Conservation (phyloP, 176 grass and related monocot species). For the Phragmites australis region DNA sequence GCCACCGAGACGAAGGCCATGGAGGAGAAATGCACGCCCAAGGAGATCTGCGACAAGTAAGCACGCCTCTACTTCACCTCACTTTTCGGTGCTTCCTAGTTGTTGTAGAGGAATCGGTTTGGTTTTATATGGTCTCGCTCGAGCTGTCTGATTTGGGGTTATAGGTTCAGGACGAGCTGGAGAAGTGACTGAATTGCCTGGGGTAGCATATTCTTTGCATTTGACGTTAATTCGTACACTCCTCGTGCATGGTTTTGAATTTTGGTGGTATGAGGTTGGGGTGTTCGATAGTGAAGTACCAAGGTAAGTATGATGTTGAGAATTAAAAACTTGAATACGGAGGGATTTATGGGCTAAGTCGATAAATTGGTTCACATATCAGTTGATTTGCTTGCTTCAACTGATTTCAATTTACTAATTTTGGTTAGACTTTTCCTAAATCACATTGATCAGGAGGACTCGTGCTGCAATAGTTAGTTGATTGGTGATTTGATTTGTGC, state of each 20-base stretch:
- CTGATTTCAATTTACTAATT: not conserved
- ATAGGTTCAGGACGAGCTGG: not conserved
- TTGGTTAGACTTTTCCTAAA: not conserved
- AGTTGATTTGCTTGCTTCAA: constrained; percentile 15
- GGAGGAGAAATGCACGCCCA: constrained; percentile 97
- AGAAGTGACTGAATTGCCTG: not conserved
- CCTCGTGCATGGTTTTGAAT: not conserved
- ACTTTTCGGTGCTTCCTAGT: constrained; percentile 2
- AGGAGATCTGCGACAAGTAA: constrained; percentile 96
- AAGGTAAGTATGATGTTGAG: not conserved
- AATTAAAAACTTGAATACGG: not conserved
- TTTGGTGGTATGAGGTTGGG: not conserved
- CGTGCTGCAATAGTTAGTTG: not conserved
- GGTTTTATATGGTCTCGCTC: not conserved
- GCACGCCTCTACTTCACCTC: not conserved
- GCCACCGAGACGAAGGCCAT: constrained; percentile 96
- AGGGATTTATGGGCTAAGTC: not conserved
- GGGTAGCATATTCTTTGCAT: not conserved
- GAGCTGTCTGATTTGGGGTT: not conserved
- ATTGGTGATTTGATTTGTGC: not conserved
- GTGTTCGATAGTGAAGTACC: not conserved
- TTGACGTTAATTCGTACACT: not conserved
- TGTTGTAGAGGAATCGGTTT: not conserved
- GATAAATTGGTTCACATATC: not conserved
- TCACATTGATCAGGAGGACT: not conserved